phyloP scores from a whole-genome alignment of 2,329 filamentous ascomycete species.

The Curvularia sp. region DNA sequence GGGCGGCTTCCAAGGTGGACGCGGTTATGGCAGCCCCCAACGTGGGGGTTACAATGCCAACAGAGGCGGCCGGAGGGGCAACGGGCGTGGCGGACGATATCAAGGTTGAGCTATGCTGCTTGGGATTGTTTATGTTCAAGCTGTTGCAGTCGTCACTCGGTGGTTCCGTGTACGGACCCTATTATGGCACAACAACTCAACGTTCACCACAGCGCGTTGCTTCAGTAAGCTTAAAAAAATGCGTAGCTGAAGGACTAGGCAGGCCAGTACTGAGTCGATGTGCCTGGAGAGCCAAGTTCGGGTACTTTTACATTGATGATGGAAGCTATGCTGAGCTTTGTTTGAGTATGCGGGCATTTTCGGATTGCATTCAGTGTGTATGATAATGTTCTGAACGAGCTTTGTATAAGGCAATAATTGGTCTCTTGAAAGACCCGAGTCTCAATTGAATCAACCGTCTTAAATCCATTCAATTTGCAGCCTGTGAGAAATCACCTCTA shows the following conservation, averaged over 20 bases:
- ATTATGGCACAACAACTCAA: too few relatives aligned
- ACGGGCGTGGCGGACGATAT: constrained; percentile 27
- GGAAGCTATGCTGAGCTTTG: neutral
- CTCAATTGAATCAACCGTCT: neutral
- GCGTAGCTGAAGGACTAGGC: too few relatives aligned
- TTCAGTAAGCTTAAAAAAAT: too few relatives aligned
- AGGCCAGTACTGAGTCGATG: too few relatives aligned
- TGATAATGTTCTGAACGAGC: neutral
- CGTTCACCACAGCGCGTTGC: too few relatives aligned
- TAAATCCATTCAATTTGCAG: neutral
- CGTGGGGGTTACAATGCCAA: constrained; percentile 25
- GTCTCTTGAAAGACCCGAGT: too few relatives aligned
- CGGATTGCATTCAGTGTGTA: neutral
- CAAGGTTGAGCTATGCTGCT: neutral
- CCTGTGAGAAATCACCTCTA: neutral
- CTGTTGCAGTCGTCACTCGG: too few relatives aligned
- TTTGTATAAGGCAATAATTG: neutral
- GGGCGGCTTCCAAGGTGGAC: constrained; percentile 21
- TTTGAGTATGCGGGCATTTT: neutral
- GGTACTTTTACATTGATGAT: too few relatives aligned
- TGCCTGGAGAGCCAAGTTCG: too few relatives aligned
- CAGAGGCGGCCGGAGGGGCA: constrained; percentile 26
- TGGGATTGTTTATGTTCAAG: neutral
- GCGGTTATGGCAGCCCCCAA: constrained; percentile 22
- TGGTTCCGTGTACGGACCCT: too few relatives aligned